Evolutionary conservation across 2,329 filamentous ascomycete genomes (phyloP).

Genomic region (Cladophialophora carrionii): DNA sequence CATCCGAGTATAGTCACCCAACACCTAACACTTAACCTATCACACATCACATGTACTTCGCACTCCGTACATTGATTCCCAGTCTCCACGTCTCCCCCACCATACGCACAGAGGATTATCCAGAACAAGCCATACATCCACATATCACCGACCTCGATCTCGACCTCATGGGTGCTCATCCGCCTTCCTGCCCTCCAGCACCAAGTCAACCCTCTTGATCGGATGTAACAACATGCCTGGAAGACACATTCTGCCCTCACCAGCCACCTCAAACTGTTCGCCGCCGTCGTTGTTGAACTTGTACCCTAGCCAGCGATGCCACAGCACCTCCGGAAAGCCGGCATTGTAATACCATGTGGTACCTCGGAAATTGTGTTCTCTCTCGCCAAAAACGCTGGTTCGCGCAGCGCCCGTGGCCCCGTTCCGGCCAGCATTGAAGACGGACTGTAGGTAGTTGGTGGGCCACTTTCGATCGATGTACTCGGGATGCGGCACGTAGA

Average conservation of each 20-base stretch:
- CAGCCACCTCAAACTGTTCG: constrained; percentile 71
- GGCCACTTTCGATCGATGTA: constrained; percentile 90
- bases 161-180: constrained; percentile 21
- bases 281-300: constrained; percentile 77
- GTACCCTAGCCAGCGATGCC: constrained; percentile 82
- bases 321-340: constrained; percentile 78
- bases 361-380: constrained; percentile 85
- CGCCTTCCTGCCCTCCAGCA: constrained; percentile 40
- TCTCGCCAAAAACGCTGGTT: constrained; percentile 75
- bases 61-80: not conserved
- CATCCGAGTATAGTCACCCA: not conserved
- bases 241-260: constrained; percentile 86
- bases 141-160: no score
- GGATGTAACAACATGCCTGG: constrained; percentile 89
- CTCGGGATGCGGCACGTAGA: constrained; percentile 85
- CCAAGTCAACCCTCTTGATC: constrained; percentile 71
- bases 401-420: constrained; percentile 73
- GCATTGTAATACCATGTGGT: constrained; percentile 92
- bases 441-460: constrained; percentile 71
- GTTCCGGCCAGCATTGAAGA: constrained; percentile 79
- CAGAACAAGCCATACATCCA: not conserved
- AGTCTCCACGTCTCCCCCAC: not conserved
- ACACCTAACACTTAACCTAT: not conserved
- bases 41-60: not conserved
- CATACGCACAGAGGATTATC: not conserved